A percentile compares a stretch with the other conserved stretches of the same genome.
Evolutionary conservation across 768 basidiomycete species (phyloP).

Genomic region (Pleurotus tuoliensis): DNA sequence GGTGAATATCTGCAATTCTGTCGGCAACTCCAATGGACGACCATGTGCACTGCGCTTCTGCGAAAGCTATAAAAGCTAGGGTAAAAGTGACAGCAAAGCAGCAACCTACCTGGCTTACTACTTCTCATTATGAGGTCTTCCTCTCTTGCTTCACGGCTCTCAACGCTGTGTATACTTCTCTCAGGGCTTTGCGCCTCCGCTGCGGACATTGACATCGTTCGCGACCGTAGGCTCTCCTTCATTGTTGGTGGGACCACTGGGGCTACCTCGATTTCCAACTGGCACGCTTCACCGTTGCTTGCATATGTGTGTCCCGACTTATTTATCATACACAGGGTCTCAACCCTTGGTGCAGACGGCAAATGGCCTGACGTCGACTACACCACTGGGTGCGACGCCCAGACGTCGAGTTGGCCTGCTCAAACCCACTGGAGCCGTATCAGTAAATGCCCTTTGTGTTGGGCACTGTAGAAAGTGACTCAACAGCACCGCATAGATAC

Average conservation of each 20-base stretch:
- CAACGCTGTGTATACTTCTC: background rate
- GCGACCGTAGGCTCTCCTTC: conserved; percentile 31
- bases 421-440: conserved; percentile 46
- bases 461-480: background rate
- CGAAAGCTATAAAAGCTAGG: conserved; percentile 1
- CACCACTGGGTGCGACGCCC: conserved; percentile 46
- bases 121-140: background rate
- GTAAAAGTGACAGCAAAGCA: background rate
- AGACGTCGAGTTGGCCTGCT: conserved; percentile 56
- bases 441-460: conserved; percentile 21
- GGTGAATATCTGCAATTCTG: background rate
- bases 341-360: conserved; percentile 27
- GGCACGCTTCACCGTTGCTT: conserved; percentile 17
- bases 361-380: conserved; percentile 51
- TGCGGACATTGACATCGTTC: conserved; percentile 30
- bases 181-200: background rate
- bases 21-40: background rate
- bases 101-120: background rate
- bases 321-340: conserved; percentile 19
- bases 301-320: too few relatives aligned
- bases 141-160: background rate
- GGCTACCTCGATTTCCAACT: conserved; percentile 32
- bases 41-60: conserved; percentile 2
- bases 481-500: conserved; percentile 27
- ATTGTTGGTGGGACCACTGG: conserved; percentile 37